Percentiles rank a stretch among this genome's conserved stretches.
phyloP scores from a whole-genome alignment of 345 rosid species.

The Kandelia obovata region DNA sequence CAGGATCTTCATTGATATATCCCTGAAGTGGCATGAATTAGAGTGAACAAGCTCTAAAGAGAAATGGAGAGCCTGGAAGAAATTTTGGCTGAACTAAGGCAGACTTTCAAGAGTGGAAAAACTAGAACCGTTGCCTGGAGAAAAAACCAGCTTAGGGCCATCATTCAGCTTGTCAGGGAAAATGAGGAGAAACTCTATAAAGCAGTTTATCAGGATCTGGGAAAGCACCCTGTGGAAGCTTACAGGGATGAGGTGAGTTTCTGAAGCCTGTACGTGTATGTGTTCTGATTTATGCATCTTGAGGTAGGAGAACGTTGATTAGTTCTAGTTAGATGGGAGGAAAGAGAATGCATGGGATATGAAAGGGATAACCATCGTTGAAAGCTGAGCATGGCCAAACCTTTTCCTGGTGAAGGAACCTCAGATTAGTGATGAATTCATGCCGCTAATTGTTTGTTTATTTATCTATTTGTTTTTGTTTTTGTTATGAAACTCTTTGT shows the following conservation, averaged over 20 bases:
- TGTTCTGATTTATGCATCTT: neutral
- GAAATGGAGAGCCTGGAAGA: slow-evolving; percentile 32
- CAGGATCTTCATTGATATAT: too few relatives aligned
- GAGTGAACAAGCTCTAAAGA: slow-evolving; percentile 8
- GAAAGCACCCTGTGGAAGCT: slow-evolving; percentile 72
- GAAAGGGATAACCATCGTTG: too few relatives aligned
- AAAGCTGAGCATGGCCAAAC: too few relatives aligned
- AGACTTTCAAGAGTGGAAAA: slow-evolving; percentile 51
- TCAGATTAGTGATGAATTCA: too few relatives aligned
- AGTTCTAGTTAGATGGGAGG: neutral
- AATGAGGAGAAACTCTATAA: slow-evolving; percentile 47
- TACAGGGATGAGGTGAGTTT: slow-evolving; percentile 63
- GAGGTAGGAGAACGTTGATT: neutral
- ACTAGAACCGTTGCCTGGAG: slow-evolving; percentile 70
- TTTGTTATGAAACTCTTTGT: too few relatives aligned
- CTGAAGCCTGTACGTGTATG: neutral
- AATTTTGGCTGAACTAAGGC: slow-evolving; percentile 46
- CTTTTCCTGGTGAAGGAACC: too few relatives aligned
- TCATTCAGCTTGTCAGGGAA: slow-evolving; percentile 51
- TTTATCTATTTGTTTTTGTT: too few relatives aligned
- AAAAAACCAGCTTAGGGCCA: slow-evolving; percentile 56
- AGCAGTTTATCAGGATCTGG: slow-evolving; percentile 68
- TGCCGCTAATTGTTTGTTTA: neutral
- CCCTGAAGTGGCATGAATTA: neutral
- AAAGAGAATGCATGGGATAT: too few relatives aligned